Evolutionary conservation across 768 basidiomycete species (phyloP), one percentile per base, ranked within the genome.

Genomic region (Pleurotus giganteus): DNA sequence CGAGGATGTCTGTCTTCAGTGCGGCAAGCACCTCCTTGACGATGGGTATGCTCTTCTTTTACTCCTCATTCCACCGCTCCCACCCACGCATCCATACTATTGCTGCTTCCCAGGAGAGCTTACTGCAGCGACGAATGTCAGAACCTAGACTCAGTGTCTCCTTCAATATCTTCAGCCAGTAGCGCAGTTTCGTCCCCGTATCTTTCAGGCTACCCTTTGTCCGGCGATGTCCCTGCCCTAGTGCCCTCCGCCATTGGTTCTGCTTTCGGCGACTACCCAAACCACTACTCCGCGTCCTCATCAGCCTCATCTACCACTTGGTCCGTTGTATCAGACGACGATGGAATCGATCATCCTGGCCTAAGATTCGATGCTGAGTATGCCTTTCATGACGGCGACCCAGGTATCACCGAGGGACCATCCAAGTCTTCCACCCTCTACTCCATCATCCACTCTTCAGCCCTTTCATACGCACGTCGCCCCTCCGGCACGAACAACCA

Each of bases 101-200:
- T 3, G 9, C 39, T 41, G 12, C 61, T 56, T 62, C 50, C n/a
- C 57, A 88, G 86, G 54, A 80, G 77, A 56, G 80, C 83, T 0
- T 90, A 89, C 67, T 89, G 88, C 71, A 85, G 82, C 64, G 82
- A 84, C 61, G 78, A 81, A 59, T 90, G 88, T 65, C 80, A 85
- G 63, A 74, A 67, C 56, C 68, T 73, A 45, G 88, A 89, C 68
- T 69, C 79, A 53, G 80, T 82, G 4, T 88, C 86, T 0, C 86
- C 87, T 1, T 83, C 84, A 39, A 75, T 86, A 41, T 87, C 85
- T 28, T 83, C 82, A 4, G 74, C 82, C 4, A 87, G 85, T 67
- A 88, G 86, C 60, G 75, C 81, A 36, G 79, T 86, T 58, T 83
- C 86, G 8, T 89, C 88, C 6, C 88, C 88, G 0, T 77, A 79